Evolutionary conservation across 2,329 filamentous ascomycete species (phyloP), one percentile per base, ranked within the genome.

Genomic region (Fusarium nelsonii): DNA sequence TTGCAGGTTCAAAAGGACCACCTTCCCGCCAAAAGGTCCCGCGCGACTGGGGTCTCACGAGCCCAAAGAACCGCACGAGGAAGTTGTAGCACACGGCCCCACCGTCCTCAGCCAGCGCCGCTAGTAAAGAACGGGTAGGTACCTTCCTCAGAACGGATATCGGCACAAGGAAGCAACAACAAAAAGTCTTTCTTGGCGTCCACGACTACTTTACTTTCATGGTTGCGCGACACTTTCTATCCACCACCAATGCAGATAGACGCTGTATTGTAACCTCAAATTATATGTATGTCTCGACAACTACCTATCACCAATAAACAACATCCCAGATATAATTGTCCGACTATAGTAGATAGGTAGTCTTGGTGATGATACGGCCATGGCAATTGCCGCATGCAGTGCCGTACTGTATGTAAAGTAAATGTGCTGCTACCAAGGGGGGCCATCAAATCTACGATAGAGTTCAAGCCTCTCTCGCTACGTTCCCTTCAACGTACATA

Each of bases 1-100:
- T 68, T 63, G 58, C 60, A 70, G 62, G 65, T 63, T 69, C 68
- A 60, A 69, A 73, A 68, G 67, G 63, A 56, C 70, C 72, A 63
- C 64, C 65, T 72, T 73, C 63, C 71, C 70, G 67, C 62, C 72
- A 74, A 74, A 74, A 74, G 72, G 70, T 74, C 72, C 72, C 72
- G 72, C 66, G 69, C 69, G 71, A 68, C 62, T 62, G 53, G 63
- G 72, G 68, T 64, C 46, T 65, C 62, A 62, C 62, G 49, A 65
- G 34, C 58, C 72, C 65, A 73, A 50, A 70, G 63, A 63, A 69
- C 71, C 63, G 63, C 71, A 67, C 69, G 60, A 63, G 66, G 69
- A 72, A 73, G 66, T 60, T 58, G 50, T 53, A 57, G 61, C 55
- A 63, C 63, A 63, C 67, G 56, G 60, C 65, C 65, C 58, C 65